Conservation (phyloP, 108 stramenopile species). For the Cyclotella atomus region DNA sequence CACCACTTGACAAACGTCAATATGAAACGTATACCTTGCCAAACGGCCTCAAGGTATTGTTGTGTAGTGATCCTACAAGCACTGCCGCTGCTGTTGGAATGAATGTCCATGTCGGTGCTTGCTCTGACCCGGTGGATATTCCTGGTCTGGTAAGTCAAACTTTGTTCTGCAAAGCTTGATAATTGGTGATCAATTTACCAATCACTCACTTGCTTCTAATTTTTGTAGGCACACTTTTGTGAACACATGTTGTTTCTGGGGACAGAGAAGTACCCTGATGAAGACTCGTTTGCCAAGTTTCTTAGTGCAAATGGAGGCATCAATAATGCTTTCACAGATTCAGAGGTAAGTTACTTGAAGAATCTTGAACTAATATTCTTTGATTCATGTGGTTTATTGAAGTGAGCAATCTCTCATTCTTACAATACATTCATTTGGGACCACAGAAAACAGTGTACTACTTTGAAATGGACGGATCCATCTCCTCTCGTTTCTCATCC, state of each 20-base stretch:
- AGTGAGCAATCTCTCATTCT: neutral
- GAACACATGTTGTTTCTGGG: conserved; percentile 92
- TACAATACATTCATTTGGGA: neutral
- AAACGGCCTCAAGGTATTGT: conserved; percentile 73
- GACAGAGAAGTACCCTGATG: conserved; percentile 84
- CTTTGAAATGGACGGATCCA: conserved; percentile 83
- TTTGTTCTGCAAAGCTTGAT: too few species aligned
- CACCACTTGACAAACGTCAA: conserved; percentile 73
- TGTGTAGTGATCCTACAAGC: conserved; percentile 86
- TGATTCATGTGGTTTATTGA: too few species aligned
- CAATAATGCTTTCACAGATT: conserved; percentile 91
- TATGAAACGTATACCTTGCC: conserved; percentile 62
- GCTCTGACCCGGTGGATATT: conserved; percentile 83
- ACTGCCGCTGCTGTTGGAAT: conserved; percentile 86
- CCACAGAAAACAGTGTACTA: conserved; percentile 88
- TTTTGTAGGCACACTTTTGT: conserved; percentile 51
- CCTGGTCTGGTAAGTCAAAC: conserved; percentile 92
- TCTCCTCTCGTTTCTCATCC: conserved; percentile 65
- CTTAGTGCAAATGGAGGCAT: conserved; percentile 78
- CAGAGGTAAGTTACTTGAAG: conserved; percentile 53
- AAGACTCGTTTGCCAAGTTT: conserved; percentile 80
- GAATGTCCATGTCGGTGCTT: conserved; percentile 92
- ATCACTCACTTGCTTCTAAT: conserved; percentile 12
- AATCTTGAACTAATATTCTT: too few species aligned
- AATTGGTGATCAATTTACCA: too few species aligned